These are phyloP conservation scores for Crithidia thermophila DNA, from an alignment of 208 protist species.

Conservation along the genomic window DNA sequence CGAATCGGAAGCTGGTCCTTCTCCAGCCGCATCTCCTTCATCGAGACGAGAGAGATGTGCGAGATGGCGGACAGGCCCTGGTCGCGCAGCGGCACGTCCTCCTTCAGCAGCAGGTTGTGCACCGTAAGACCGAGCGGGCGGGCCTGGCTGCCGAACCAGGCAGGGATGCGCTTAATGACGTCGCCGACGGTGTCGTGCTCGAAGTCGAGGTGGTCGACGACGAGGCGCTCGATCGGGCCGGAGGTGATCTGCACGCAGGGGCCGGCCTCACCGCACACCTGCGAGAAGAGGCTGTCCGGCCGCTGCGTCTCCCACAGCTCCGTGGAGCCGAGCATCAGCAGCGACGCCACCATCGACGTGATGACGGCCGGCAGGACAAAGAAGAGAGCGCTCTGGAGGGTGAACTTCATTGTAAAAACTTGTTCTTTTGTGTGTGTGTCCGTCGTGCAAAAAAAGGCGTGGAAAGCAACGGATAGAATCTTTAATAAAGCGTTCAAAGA, in stretches of 20 bases:
- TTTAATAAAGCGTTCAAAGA: not conserved
- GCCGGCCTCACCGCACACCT: not conserved
- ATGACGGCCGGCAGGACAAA: slow-evolving; percentile 4
- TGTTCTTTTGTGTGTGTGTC: not conserved
- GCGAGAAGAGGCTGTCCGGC: slow-evolving; percentile 2
- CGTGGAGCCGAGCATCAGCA: slow-evolving; percentile 11
- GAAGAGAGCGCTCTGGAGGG: slow-evolving; percentile 5
- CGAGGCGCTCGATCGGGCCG: slow-evolving; percentile 15
- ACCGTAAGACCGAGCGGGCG: slow-evolving; percentile 32
- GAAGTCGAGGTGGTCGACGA: slow-evolving; percentile 31
- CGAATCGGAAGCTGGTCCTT: not conserved
- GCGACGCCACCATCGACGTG: not conserved
- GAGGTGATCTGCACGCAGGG: slow-evolving; percentile 23
- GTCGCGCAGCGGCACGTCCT: slow-evolving; percentile 22
- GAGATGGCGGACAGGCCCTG: slow-evolving; percentile 27
- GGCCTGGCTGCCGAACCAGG: slow-evolving; percentile 40
- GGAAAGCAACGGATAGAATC: not conserved
- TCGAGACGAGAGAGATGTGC: slow-evolving; percentile 21
- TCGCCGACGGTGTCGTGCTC: slow-evolving; percentile 32
- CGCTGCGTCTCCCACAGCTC: slow-evolving; percentile 8
- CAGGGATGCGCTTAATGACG: slow-evolving; percentile 32
- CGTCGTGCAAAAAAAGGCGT: not conserved
- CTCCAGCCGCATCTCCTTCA: slow-evolving; percentile 18
- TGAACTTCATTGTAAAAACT: slow-evolving; percentile 13
- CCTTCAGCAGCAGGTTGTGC: slow-evolving; percentile 29